A percentile compares a stretch with the other conserved stretches of the same genome.
Conservation (phyloP, 768 basidiomycete genomes). For the Agaricus bisporus region DNA sequence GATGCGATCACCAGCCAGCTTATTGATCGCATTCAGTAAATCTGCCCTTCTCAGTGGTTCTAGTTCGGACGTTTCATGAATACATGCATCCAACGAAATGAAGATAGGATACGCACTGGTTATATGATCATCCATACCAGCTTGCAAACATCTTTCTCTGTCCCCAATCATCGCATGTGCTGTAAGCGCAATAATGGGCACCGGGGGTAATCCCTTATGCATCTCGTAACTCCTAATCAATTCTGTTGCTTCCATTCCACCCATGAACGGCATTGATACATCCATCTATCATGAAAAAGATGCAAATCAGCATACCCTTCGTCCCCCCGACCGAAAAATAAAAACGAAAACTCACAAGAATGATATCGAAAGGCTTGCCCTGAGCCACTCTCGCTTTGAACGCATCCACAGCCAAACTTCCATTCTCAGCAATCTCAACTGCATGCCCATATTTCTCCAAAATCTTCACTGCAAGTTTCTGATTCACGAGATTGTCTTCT, state of each 20-base stretch:
- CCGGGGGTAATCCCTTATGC: conserved; percentile 60
- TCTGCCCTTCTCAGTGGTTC: conserved; percentile 78
- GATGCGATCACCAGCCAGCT: conserved; percentile 63
- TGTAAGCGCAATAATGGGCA: conserved; percentile 94
- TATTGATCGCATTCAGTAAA: conserved; percentile 75
- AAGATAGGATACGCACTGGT: conserved; percentile 48
- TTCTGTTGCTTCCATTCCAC: conserved; percentile 96
- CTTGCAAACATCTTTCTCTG: conserved; percentile 43
- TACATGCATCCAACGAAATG: neutral
- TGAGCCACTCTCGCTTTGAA: conserved; percentile 74
- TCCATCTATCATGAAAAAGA: conserved; percentile 67
- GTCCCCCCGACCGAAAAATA: neutral
- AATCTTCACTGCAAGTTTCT: conserved; percentile 94
- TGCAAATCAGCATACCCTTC: conserved; percentile 1
- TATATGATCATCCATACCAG: conserved; percentile 70
- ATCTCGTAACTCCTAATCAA: conserved; percentile 83
- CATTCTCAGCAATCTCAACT: conserved; percentile 97
- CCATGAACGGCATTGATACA: conserved; percentile 98
- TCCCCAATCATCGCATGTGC: conserved; percentile 96
- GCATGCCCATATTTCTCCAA: conserved; percentile 93
- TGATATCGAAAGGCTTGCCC: conserved; percentile 81
- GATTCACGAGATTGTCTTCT: conserved; percentile 94
- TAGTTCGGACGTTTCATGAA: conserved; percentile 20
- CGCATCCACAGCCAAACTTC: conserved; percentile 86
- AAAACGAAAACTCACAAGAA: conserved; percentile 55